phyloP scores from a whole-genome alignment of 2,329 filamentous ascomycete genomes.

The Didymella arachidicola region DNA sequence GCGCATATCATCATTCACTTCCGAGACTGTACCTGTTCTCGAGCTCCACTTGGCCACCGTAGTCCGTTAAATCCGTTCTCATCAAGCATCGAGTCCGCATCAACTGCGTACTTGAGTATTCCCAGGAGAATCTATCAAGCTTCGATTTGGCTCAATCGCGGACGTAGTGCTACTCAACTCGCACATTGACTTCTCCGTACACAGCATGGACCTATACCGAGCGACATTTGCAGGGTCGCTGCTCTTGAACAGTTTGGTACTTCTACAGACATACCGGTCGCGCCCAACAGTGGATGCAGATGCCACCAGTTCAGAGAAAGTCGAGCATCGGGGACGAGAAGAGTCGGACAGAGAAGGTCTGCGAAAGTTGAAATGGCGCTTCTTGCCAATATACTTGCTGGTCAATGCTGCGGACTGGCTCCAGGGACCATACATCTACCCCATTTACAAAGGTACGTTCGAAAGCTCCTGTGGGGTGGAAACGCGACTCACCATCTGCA shows the following conservation, averaged over 20 bases:
- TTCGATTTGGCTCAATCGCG: not conserved
- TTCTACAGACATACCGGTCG: constrained; percentile 39
- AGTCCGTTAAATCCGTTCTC: not conserved
- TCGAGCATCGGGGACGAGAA: constrained; percentile 34
- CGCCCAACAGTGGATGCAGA: constrained; percentile 22
- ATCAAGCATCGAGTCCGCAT: not conserved
- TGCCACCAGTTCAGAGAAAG: constrained; percentile 27
- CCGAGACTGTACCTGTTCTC: constrained; percentile 6
- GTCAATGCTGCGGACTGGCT: constrained; percentile 59
- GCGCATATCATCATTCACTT: constrained; percentile 8
- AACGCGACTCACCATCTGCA: constrained; percentile 22
- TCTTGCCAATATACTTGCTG: constrained; percentile 56
- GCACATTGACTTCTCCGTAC: not conserved
- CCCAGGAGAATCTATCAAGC: not conserved
- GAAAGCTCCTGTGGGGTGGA: not conserved
- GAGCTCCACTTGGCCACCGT: not conserved
- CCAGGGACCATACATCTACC: constrained; percentile 61
- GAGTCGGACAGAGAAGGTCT: constrained; percentile 41
- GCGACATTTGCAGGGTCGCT: constrained; percentile 40
- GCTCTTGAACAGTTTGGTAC: constrained; percentile 37
- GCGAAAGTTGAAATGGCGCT: constrained; percentile 51
- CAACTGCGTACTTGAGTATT: not conserved
- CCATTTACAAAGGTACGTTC: constrained; percentile 57
- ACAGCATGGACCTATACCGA: constrained; percentile 44
- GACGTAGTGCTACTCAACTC: not conserved